Evolutionary conservation across 352 stramenopile genomes (phyloP), one percentile per base, ranked within the genome.

Genomic region (Phytophthora foliorum): DNA sequence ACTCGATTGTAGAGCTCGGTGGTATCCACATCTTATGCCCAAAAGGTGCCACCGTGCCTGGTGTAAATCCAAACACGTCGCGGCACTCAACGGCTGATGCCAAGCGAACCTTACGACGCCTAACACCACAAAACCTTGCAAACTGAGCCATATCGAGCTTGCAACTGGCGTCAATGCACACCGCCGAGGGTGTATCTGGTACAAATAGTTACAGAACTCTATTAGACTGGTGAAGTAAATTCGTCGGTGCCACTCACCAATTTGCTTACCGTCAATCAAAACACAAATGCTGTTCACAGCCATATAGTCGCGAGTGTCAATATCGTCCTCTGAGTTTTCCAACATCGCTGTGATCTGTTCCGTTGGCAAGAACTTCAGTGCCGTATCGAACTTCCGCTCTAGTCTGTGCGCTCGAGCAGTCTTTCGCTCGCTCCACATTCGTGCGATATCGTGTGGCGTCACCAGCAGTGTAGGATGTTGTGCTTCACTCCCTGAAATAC

Each of bases 221-320:
- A 32, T 62, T 69, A 69, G 32, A 53, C 19, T 17, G 1, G 5
- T 14, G n/a, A n/a, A n/a, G 29, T 29, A n/a, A 4, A 9, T 45
- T 45, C 39, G 17, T 45, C n/a, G n/a, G n/a, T 13, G n/a, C n/a
- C n/a, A 44, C 38, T 39, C 32, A n/a, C 34, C 10, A 45, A 24
- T 21, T 16, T 46, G 19, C 50, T 25, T 55, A 90, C 82, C 80
- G 57, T 84, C 73, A 17, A 79, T 72, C 11, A 92, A 90, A 50
- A 92, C 75, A 65, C 86, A 94, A 22, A 94, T 89, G 31, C 80
- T 90, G 67, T 94, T 94, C 44, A 90, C 69, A 36, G 53, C 42
- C 6, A 69, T 27, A 38, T 73, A 77, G 42, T 65, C 14, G 5
- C 24, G 53, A 13, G 44, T 25, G 17, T 34, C 21, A 39, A 24